These are phyloP conservation scores for Cavenderia fasciculata DNA, from an alignment of 78 protist species.

Conservation along the genomic window DNA sequence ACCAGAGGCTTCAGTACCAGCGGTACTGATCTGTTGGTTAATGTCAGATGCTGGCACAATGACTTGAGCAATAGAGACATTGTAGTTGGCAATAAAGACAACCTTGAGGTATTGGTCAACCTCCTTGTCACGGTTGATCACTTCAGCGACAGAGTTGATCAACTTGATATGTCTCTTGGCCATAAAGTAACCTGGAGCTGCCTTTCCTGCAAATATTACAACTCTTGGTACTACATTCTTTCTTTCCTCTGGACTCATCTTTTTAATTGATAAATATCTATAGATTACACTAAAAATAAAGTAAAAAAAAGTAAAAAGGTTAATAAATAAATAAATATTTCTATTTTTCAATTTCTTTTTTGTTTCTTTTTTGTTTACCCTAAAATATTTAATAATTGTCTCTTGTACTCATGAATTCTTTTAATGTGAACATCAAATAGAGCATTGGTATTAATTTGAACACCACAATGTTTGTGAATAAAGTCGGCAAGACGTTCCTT, in stretches of 20 bases:
- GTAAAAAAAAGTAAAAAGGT: too few species aligned
- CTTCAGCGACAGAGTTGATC: constrained; percentile 93
- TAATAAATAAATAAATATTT: background rate
- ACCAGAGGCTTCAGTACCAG: constrained; percentile 98
- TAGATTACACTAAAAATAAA: constrained; percentile 71
- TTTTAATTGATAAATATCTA: constrained; percentile 59
- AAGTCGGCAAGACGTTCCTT: constrained; percentile 90
- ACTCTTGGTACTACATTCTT: constrained; percentile 83
- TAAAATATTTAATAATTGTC: constrained; percentile 95
- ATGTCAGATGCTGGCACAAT: constrained; percentile 97
- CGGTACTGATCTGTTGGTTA: constrained; percentile 95
- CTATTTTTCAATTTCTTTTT: too few species aligned
- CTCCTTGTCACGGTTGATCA: constrained; percentile 92
- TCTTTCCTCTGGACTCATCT: constrained; percentile 74
- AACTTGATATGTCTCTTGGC: constrained; percentile 96
- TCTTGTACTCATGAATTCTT: constrained; percentile 99
- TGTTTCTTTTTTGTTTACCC: too few species aligned
- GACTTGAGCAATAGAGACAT: constrained; percentile 94
- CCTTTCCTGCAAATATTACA: constrained; percentile 95
- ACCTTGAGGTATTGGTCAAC: constrained; percentile 88
- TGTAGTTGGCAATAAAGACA: constrained; percentile 94
- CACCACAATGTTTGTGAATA: constrained; percentile 81
- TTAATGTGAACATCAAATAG: constrained; percentile 97
- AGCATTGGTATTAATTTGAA: constrained; percentile 85
- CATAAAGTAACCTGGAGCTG: constrained; percentile 96